Conservation (phyloP, 2,329 filamentous ascomycete species). For the Ceratocystis smalleyi region DNA sequence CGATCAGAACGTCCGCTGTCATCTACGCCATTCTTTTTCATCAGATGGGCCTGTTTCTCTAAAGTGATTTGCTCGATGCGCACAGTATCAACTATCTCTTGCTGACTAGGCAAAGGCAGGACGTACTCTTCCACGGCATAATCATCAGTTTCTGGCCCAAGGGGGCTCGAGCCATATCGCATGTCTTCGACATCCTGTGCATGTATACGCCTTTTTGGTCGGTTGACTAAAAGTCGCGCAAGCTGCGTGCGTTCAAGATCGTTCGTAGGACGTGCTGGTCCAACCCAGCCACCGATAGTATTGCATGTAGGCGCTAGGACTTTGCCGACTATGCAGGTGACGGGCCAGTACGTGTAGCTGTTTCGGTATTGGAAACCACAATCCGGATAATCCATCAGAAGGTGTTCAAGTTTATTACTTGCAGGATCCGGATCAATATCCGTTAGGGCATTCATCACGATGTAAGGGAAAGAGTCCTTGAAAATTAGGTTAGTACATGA, state of each 20-base stretch:
- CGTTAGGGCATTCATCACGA: conserved; percentile 64
- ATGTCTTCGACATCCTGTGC: conserved; percentile 49
- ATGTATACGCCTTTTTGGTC: conserved; percentile 40
- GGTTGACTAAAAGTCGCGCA: conserved; percentile 48
- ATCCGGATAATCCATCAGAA: conserved; percentile 52
- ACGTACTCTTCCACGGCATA: conserved; percentile 54
- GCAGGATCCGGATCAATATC: conserved; percentile 57
- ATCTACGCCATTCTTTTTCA: neutral
- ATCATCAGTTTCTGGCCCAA: conserved; percentile 45
- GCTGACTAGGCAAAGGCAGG: conserved; percentile 40
- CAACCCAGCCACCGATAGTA: conserved; percentile 58
- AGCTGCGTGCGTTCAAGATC: conserved; percentile 56
- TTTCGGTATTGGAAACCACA: conserved; percentile 62
- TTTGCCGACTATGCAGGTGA: conserved; percentile 56
- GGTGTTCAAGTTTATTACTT: conserved; percentile 47
- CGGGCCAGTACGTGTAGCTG: conserved; percentile 63
- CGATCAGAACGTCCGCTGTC: neutral
- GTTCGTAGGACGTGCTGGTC: conserved; percentile 50
- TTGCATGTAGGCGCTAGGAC: conserved; percentile 58
- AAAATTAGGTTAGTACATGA: conserved; percentile 9
- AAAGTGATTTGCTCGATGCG: conserved; percentile 54
- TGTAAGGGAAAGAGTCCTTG: conserved; percentile 49
- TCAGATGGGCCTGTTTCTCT: conserved; percentile 22
- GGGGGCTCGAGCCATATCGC: conserved; percentile 50
- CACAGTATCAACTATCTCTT: conserved; percentile 48